These are phyloP conservation scores for Podila epicladia DNA, from an alignment of 192 early-diverging fungal species.

Conservation along the genomic window DNA sequence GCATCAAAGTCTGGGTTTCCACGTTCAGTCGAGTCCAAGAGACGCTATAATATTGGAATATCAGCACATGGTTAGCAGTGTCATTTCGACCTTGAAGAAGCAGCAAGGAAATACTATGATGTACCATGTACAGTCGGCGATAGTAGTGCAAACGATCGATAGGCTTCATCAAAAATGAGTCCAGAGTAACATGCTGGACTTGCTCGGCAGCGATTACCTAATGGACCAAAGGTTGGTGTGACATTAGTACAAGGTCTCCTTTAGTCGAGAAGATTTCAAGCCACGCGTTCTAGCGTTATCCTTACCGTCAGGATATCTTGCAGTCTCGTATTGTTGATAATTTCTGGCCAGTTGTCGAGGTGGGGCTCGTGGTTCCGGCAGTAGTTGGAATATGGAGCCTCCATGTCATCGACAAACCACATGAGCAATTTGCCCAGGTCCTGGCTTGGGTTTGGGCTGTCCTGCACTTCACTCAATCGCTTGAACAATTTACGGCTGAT, in stretches of 20 bases:
- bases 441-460: background rate
- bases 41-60: constrained; percentile 21
- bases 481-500: constrained; percentile 55
- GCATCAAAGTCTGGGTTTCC: constrained; percentile 54
- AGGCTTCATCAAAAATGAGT: constrained; percentile 60
- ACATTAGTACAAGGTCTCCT: background rate
- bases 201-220: constrained; percentile 58
- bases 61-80: background rate
- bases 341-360: constrained; percentile 57
- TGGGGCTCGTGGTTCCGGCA: constrained; percentile 54
- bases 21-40: constrained; percentile 56
- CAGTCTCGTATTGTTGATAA: constrained; percentile 52
- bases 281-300: background rate
- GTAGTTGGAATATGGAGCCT: constrained; percentile 63
- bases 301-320: constrained; percentile 56
- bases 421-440: constrained; percentile 10
- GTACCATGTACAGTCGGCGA: constrained; percentile 62
- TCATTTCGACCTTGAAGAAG: background rate
- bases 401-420: constrained; percentile 60
- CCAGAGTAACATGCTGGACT: constrained; percentile 58
- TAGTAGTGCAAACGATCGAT: constrained; percentile 65
- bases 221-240: background rate
- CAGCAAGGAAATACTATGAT: background rate
- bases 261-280: background rate
- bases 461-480: constrained; percentile 6